Base-by-base conservation (phyloP, 2,329 filamentous ascomycete genomes). In the Helminthosporium solani region DNA sequence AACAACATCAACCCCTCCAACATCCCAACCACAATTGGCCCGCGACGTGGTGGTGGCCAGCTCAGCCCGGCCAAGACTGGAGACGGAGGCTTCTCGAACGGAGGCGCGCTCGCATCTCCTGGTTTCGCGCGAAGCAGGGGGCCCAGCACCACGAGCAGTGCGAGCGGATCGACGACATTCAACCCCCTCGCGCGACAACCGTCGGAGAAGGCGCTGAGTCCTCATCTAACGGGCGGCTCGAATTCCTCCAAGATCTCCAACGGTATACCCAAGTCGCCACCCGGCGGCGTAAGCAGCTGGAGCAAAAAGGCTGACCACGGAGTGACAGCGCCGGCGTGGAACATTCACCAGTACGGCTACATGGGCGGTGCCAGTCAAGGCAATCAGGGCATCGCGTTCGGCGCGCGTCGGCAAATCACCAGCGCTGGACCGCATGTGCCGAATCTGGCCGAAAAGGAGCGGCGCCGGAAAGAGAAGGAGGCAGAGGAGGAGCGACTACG, bases 351-450 rank as follows among this genome's bases (percentile, higher is more conserved):
- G 67, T 99, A 99, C 66, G 70, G 94, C 7, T 99, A 96, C 71
- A 94, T 97, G 87, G 94, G 94, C 47, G 94, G 94, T 39, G 94
- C 94, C 20, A 96, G 89, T 63, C 94, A 99, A 69, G 92, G 90
- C 2, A 97, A 95, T 60, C 84, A 96, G 51, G 94, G 94, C 15
- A 90, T 99, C 58, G 84, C 88, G 9, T 97, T 97, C 70, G 94
- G 94, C 45, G 89, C 86, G 15, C 83, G 91, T 59, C 83, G 94
- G 49, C 94, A 99, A 73, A 97, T 99, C 66, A 97, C 91, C 7
- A 90, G 80, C 59, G 82, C 89, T 12, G 79, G 83, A 25, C 94
- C 94, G 4, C 70, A 81, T 36, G 89, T 97, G 8, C 90, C 91
- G 1, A 92, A 78, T 64, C 60, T 90, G 53, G 87, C 86, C 2